These are phyloP conservation scores for Wickerhamomyces subpelliculosus DNA, from an alignment of 805 yeast species.

Conservation along the genomic window DNA sequence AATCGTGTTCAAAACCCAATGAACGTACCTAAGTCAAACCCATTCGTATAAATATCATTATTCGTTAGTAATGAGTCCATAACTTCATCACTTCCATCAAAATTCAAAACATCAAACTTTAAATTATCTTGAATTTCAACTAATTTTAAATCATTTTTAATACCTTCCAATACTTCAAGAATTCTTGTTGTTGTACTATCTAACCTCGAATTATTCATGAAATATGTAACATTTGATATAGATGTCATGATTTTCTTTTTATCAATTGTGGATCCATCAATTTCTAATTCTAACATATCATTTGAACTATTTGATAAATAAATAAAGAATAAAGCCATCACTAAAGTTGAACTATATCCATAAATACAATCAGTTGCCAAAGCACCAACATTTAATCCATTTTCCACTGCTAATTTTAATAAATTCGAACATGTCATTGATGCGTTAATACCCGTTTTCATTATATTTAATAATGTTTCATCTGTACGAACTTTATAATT, in stretches of 20 bases:
- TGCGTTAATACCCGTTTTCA: conserved; percentile 34
- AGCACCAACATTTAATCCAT: conserved; percentile 33
- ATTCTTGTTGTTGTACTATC: conserved; percentile 38
- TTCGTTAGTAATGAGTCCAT: conserved; percentile 18
- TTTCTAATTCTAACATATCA: conserved; percentile 10
- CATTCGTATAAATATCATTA: conserved; percentile 16
- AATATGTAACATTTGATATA: conserved; percentile 16
- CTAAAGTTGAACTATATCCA: conserved; percentile 37
- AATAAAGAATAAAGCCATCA: conserved; percentile 34
- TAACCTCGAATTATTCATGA: conserved; percentile 19
- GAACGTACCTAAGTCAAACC: neutral
- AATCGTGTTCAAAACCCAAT: neutral
- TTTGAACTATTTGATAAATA: conserved; percentile 20
- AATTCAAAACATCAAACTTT: conserved; percentile 12
- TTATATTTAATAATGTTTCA: conserved; percentile 33
- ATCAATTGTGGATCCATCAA: conserved; percentile 8
- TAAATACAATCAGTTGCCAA: conserved; percentile 37
- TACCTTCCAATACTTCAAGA: conserved; percentile 35
- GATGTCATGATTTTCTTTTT: conserved; percentile 14
- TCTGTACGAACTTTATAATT: conserved; percentile 29
- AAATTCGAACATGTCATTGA: conserved; percentile 33
- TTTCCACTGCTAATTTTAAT: conserved; percentile 24
- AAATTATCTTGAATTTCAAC: conserved; percentile 21
- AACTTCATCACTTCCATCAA: conserved; percentile 15
- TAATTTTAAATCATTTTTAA: conserved; percentile 35